Evolutionary conservation across 2,329 filamentous ascomycete genomes (phyloP), one percentile per base, ranked within the genome.

Genomic region (Calycina herbarum): DNA sequence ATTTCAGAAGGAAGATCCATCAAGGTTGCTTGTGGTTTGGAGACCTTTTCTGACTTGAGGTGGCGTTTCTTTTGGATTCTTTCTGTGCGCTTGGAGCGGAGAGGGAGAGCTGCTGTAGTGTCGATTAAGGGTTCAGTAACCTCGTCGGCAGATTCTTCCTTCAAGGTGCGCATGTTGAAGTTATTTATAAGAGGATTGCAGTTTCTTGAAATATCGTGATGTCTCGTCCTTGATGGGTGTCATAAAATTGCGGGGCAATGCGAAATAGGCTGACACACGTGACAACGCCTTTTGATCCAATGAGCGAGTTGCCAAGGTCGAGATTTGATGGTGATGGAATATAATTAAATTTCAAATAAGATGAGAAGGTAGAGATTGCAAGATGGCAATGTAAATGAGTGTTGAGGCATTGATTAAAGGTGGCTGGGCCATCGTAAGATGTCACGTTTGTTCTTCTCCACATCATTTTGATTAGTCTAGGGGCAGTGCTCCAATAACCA

Each of bases 1-100:
- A 87, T 75, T 72, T 87, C 85, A 17, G 81, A 80, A 0, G 85
- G 85, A 0, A 87, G 77, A 66, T 82, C 79, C 27, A 82, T 69
- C 11, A 86, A 73, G 35, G 77, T 75, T 20, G 69, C 74, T 38
- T 76, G 71, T 59, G 70, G 68, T 35, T 73, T 72, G 31, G 70
- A 72, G 4, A 70, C 72, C 65, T 76, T 79, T 69, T 77, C 20
- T 24, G n/a, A 76, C 63, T 75, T 79, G 68, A 79, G 80, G 64
- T 80, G 76, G 68, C 79, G 77, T 67, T 78, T 81, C 70, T 79
- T 82, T 67, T 77, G 76, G 20, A 71, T 75, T 38, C 85, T 80
- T 70, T 82, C 79, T 5, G 81, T 85, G 62, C 82, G 82, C 72
- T 85, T 86, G 7, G 83, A 86, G 59, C 75, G 79, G 29, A 85